Base-by-base conservation (phyloP, 1,284 basidiomycete genomes). In the Cutaneotrichosporon sp. region DNA sequence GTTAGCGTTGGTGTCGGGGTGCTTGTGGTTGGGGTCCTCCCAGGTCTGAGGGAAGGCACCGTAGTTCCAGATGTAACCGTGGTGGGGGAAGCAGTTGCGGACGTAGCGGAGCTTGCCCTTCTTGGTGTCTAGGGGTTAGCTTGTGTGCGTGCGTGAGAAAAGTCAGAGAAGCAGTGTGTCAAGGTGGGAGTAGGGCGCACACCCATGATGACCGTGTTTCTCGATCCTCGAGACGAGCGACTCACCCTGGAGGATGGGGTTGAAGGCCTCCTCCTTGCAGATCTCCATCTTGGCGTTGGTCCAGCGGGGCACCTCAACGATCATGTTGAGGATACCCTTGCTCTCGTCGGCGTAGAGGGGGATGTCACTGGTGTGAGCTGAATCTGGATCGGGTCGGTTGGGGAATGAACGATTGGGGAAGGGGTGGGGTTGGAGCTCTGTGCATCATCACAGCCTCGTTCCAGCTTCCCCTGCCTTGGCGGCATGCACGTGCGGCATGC, bases 261-360 rank as follows among this genome's bases (percentile, higher is more conserved):
- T 99, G 87, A 99, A 93, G 36, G 87, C 67, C 82, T 99, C 96
- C 78, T 97, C 93, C 84, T 97, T 98, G 82, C 87, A 94, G 82
- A 97, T 97, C 84, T 99, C 96, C 88, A 97, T 89, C 87, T 97
- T 97, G 64, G 92, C 92, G 86, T 99, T 99, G 81, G 95, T 97
- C 97, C 97, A 99, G 76, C 97, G 90, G 60, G 97, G 97, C 67
- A 99, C 90, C 84, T 99, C 96, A 79, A 97, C 94, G 80, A 97
- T 84, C 93, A 97, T 80, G 89, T 97, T 96, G 82, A 97, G 86
- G 84, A 98, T 90, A 78, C 90, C 91, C 81, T 90, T 90, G 83
- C 85, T 89, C 84, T 89, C 90, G 83, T 97, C 92, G 65, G 92
- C 92, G 81, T 95, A 97, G 76, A 97, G 91, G 31, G 94, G 94